Percentiles rank a stretch among this genome's conserved stretches.
Conservation (phyloP, 2,329 filamentous ascomycete genomes). For the Hysterium pulicare region DNA sequence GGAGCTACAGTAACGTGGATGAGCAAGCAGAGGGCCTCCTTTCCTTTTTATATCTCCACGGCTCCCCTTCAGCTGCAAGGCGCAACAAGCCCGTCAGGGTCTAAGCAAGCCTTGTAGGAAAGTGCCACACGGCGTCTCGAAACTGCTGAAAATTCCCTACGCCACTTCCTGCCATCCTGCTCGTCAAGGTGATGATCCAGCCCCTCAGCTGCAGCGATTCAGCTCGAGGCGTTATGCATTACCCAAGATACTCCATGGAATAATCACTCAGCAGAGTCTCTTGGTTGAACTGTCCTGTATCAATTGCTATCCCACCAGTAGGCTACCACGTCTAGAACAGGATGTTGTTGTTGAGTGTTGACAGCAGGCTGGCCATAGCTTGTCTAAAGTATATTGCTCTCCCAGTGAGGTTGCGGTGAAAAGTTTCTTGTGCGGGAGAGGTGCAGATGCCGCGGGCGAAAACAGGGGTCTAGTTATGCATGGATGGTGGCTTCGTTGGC, state of each 20-base stretch:
- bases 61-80: background rate
- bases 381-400: background rate
- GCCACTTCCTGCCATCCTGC: background rate
- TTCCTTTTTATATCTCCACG: background rate
- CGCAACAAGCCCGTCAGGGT: conserved; percentile 1
- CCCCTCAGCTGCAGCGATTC: background rate
- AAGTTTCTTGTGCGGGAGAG: background rate
- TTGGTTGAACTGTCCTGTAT: background rate
- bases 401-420: background rate
- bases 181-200: background rate
- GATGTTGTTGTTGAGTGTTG: background rate
- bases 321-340: background rate
- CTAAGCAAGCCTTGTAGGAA: conserved; percentile 1
- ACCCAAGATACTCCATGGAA: background rate
- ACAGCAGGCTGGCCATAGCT: background rate
- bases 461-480: no score
- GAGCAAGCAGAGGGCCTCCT: background rate
- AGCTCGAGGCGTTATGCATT: background rate
- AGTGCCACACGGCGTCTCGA: background rate
- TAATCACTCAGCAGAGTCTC: background rate
- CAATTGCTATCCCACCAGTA: background rate
- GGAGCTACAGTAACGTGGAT: background rate
- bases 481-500: conserved; percentile 15
- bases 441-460: background rate
- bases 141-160: background rate